Conservation (phyloP, 2,329 filamentous ascomycete species). For the Clonostachys byssicola region DNA sequence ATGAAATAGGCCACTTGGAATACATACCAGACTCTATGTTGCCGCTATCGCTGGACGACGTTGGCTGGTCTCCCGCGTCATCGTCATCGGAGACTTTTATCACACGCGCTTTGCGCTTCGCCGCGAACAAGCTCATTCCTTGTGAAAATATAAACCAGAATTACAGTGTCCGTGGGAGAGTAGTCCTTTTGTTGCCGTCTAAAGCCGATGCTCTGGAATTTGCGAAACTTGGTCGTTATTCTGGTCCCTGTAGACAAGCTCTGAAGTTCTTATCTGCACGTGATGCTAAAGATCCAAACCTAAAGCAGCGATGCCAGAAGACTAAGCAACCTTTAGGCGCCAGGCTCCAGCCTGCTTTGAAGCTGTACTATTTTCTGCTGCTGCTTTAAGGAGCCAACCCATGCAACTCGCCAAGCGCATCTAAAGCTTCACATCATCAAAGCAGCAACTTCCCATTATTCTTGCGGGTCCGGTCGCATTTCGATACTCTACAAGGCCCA, state of each 20-base stretch:
- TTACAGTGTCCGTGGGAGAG: too few relatives aligned
- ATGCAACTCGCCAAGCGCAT: constrained; percentile 3
- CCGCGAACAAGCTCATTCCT: constrained; percentile 48
- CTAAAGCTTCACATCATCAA: constrained; percentile 17
- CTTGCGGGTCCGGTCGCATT: too few relatives aligned
- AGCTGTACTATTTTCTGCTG: too few relatives aligned
- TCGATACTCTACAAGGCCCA: too few relatives aligned
- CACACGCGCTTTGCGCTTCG: constrained; percentile 69
- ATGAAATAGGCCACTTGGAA: constrained; percentile 1
- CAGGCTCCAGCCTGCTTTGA: too few relatives aligned
- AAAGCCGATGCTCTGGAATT: too few relatives aligned
- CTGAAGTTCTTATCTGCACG: constrained; percentile 41
- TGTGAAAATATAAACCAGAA: constrained; percentile 2
- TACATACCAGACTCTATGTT: constrained; percentile 31
- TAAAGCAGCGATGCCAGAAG: too few relatives aligned
- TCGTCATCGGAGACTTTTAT: constrained; percentile 69
- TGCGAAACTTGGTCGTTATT: too few relatives aligned
- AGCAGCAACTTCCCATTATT: constrained; percentile 10
- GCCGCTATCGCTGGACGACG: constrained; percentile 13
- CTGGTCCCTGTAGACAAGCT: background rate
- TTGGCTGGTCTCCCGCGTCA: constrained; percentile 24
- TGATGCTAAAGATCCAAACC: constrained; percentile 29
- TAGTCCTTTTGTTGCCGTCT: too few relatives aligned
- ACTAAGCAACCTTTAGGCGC: too few relatives aligned
- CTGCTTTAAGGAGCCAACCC: constrained; percentile 1